Conservation (phyloP, 2,329 filamentous ascomycete species). For the Neurospora sp. region DNA sequence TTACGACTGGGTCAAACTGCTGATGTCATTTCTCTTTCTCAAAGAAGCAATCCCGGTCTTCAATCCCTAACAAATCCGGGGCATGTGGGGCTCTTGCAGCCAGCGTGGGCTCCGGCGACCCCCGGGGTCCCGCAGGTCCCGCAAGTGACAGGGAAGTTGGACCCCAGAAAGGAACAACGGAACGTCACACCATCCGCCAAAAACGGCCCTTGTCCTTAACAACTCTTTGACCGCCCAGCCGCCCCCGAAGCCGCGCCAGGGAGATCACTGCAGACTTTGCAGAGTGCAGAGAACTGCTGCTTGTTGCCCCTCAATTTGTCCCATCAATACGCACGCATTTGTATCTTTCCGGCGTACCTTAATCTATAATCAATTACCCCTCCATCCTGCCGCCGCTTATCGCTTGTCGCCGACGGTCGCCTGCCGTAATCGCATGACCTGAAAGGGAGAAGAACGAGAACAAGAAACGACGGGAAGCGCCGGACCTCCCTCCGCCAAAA, state of each 20-base stretch:
- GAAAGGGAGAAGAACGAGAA: neutral
- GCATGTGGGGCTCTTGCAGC: neutral
- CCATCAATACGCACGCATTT: slow-evolving; percentile 4
- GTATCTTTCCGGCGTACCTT: neutral
- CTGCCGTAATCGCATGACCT: neutral
- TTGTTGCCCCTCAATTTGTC: slow-evolving; percentile 8
- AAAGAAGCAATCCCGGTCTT: neutral
- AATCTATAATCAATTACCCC: neutral
- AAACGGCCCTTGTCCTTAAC: neutral
- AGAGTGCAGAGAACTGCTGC: neutral
- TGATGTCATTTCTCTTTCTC: neutral
- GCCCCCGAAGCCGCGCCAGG: neutral
- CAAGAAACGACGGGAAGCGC: neutral
- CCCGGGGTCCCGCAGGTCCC: neutral
- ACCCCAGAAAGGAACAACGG: neutral
- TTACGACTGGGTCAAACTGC: neutral
- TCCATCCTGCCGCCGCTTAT: neutral
- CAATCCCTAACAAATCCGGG: neutral
- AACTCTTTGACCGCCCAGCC: neutral
- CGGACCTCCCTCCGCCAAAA: neutral
- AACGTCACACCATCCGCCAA: neutral
- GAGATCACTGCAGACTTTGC: neutral
- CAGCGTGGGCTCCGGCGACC: neutral
- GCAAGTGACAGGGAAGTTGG: neutral
- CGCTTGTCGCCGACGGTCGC: neutral